Evolutionary conservation across 352 stramenopile species (phyloP).

Genomic region (Pythium dissotocum): DNA sequence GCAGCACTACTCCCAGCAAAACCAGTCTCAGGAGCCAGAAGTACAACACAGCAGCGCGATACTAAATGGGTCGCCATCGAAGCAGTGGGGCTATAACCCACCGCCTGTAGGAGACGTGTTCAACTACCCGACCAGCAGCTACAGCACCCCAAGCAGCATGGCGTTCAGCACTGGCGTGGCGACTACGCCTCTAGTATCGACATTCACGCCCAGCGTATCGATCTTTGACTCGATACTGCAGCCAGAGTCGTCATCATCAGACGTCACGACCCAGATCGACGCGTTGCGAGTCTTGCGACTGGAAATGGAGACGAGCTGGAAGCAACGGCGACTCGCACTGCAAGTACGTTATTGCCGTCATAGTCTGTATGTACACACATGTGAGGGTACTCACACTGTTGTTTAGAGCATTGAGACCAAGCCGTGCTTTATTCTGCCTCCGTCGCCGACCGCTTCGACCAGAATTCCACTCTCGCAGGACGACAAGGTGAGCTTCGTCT

Average conservation of each 20-base stretch:
- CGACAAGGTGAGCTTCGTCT: slow-evolving; percentile 8
- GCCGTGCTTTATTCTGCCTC: slow-evolving; percentile 10
- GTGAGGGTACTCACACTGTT: not conserved
- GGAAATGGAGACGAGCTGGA: slow-evolving; percentile 39
- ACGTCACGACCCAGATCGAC: slow-evolving; percentile 46
- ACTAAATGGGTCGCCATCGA: slow-evolving; percentile 10
- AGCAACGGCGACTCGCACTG: slow-evolving; percentile 16
- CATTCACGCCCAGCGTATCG: slow-evolving; percentile 39
- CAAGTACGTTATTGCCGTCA: slow-evolving; percentile 17
- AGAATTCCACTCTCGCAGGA: slow-evolving; percentile 17
- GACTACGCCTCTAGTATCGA: slow-evolving; percentile 14
- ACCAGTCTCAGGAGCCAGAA: slow-evolving; percentile 1
- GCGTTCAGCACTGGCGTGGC: not conserved
- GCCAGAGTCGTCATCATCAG: slow-evolving; percentile 21
- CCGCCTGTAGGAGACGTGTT: not conserved
- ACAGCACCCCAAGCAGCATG: not conserved
- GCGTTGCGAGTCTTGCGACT: slow-evolving; percentile 36
- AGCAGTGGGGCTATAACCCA: slow-evolving; percentile 5
- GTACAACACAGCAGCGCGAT: slow-evolving; percentile 3
- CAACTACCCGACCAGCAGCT: slow-evolving; percentile 2
- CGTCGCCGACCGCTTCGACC: slow-evolving; percentile 3
- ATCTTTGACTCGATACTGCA: slow-evolving; percentile 60
- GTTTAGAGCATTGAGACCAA: slow-evolving; percentile 4
- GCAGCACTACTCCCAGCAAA: not conserved
- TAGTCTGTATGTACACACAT: no score